Conservation (phyloP, 139 green algal genomes). For the Chlorella ohadii region DNA sequence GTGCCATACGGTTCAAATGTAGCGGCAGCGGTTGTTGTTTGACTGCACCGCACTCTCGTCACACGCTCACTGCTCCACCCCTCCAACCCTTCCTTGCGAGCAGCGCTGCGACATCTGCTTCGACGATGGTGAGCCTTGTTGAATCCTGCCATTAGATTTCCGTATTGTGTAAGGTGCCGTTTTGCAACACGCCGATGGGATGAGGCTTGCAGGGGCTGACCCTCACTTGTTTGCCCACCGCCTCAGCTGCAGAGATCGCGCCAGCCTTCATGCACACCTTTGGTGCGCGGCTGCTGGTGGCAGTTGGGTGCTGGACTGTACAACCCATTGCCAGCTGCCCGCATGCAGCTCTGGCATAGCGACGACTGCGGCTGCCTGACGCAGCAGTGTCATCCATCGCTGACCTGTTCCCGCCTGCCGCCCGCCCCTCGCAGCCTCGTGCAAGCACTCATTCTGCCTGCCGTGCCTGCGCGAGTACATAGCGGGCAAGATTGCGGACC, state of each 20-base stretch:
- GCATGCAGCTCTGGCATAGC: not conserved
- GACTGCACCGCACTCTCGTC: too few relatives aligned
- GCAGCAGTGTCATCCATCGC: too few relatives aligned
- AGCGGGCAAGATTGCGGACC: slow-evolving; percentile 22
- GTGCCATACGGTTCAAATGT: too few relatives aligned
- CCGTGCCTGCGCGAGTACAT: slow-evolving; percentile 52
- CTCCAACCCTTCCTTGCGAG: not conserved
- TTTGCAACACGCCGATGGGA: too few relatives aligned
- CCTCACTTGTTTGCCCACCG: too few relatives aligned
- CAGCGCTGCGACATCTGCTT: slow-evolving; percentile 33
- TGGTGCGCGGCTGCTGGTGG: not conserved
- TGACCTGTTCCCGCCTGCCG: too few relatives aligned
- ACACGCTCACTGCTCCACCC: not conserved
- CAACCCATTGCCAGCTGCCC: not conserved
- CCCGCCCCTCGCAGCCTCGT: not conserved
- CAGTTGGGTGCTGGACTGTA: too few relatives aligned
- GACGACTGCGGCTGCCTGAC: not conserved
- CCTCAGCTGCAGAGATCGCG: too few relatives aligned
- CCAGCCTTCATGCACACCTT: slow-evolving; percentile 21
- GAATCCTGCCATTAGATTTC: too few relatives aligned
- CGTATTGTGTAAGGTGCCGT: too few relatives aligned
- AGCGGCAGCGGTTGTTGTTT: too few relatives aligned
- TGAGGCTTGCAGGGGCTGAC: too few relatives aligned
- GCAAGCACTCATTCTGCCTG: slow-evolving; percentile 38
- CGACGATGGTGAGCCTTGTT: slow-evolving; percentile 3